A percentile compares a stretch with the other conserved stretches of the same genome.
Evolutionary conservation across 2,329 filamentous ascomycete species (phyloP).

Genomic region (Fusarium algeriense): DNA sequence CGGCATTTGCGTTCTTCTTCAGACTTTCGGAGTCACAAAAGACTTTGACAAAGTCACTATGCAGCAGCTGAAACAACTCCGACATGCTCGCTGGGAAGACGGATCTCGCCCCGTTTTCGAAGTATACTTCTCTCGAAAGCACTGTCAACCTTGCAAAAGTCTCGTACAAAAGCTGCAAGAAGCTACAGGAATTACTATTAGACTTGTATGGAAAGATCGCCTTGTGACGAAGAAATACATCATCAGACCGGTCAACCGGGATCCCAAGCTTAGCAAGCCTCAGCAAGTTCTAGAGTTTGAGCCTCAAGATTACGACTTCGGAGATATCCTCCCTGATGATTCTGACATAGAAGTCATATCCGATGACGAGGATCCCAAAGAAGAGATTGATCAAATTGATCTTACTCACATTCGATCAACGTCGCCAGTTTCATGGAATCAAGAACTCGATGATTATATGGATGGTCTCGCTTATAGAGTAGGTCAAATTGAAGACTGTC

Average conservation of each 20-base stretch:
- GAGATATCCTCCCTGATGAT: conserved; percentile 29
- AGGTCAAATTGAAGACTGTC: conserved; percentile 48
- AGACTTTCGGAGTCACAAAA: conserved; percentile 42
- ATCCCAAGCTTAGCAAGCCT: not conserved
- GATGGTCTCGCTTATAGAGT: conserved; percentile 52
- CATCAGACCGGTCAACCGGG: not conserved
- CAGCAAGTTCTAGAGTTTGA: conserved; percentile 11
- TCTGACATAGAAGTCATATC: conserved; percentile 32
- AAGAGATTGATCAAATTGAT: conserved; percentile 35
- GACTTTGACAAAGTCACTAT: conserved; percentile 39
- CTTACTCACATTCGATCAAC: conserved; percentile 31
- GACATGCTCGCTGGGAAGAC: conserved; percentile 42
- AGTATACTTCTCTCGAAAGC: conserved; percentile 53
- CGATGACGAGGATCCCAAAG: conserved; percentile 8
- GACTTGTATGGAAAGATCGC: conserved; percentile 47
- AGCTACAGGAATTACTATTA: conserved; percentile 47
- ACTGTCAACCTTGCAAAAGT: conserved; percentile 48
- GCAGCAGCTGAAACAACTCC: conserved; percentile 42
- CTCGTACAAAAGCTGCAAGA: conserved; percentile 45
- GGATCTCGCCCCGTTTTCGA: conserved; percentile 49
- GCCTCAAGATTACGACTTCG: conserved; percentile 43
- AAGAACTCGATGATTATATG: conserved; percentile 32
- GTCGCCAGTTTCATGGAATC: conserved; percentile 18
- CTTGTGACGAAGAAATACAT: conserved; percentile 48
- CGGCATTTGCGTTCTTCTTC: conserved; percentile 48